phyloP scores from a whole-genome alignment of 495 filamentous ascomycete species.

The Chaetomium cochliodes region DNA sequence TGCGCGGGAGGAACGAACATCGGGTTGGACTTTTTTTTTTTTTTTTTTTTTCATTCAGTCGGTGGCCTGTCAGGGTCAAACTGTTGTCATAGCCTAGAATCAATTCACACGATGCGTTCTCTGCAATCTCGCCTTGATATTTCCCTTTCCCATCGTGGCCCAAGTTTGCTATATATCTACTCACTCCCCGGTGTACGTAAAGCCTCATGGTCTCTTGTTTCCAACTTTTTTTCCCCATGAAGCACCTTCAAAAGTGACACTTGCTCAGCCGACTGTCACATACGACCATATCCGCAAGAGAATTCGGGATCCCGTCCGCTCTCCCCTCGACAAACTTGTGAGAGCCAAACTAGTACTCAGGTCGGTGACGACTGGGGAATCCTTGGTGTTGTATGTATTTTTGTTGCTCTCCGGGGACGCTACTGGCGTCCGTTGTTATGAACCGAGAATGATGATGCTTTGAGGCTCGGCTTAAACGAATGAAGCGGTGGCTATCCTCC shows the following conservation, averaged over 20 bases:
- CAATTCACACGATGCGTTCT: neutral
- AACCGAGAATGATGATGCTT: neutral
- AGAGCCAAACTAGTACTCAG: slow-evolving; percentile 34
- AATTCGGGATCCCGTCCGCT: slow-evolving; percentile 52
- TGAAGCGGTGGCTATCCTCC: neutral
- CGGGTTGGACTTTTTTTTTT: no score
- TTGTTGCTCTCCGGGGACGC: neutral
- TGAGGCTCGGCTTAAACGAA: neutral
- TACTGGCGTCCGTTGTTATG: neutral
- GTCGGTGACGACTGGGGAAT: no score
- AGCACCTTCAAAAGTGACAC: no score
- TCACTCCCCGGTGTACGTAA: neutral
- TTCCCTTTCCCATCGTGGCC: neutral
- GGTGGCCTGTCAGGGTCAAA: slow-evolving; percentile 19
- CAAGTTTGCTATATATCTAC: no score
- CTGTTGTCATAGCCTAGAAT: neutral
- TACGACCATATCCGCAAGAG: slow-evolving; percentile 13
- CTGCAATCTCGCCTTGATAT: neutral
- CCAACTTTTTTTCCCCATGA: no score
- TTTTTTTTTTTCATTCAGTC: no score
- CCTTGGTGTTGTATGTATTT: no score
- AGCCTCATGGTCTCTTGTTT: no score
- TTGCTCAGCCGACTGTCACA: no score
- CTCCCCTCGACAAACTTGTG: slow-evolving; percentile 41
- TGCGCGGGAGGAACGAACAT: slow-evolving; percentile 23